Conservation (phyloP, 2,329 filamentous ascomycete genomes). For the Nectriaceae sp. region DNA sequence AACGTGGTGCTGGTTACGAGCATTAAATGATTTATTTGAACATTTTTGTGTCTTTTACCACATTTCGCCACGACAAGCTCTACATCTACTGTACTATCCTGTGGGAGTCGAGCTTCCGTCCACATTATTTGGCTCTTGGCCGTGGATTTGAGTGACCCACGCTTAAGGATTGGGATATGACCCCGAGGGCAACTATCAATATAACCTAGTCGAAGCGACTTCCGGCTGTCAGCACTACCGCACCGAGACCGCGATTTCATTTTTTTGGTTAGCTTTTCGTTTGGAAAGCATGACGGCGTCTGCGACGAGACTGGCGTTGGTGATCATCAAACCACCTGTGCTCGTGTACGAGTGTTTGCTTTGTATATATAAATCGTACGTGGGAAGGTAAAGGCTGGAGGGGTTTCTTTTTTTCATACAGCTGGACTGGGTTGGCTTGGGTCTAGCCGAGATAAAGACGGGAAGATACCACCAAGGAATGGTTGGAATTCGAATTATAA, state of each 20-base stretch:
- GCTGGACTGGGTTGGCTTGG: conserved; percentile 20
- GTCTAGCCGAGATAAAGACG: conserved; percentile 15
- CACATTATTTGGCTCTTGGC: conserved; percentile 5
- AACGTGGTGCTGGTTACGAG: conserved; percentile 48
- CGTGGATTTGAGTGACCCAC: conserved; percentile 7
- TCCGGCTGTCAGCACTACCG: conserved; percentile 11
- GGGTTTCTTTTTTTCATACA: conserved; percentile 20
- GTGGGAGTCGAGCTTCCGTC: background rate
- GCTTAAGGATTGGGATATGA: conserved; percentile 5
- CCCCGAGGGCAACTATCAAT: conserved; percentile 6
- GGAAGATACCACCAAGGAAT: conserved; percentile 10
- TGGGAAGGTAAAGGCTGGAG: conserved; percentile 20
- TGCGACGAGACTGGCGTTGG: conserved; percentile 32
- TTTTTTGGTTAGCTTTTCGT: conserved; percentile 20
- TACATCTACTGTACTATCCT: conserved; percentile 8
- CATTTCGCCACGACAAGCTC: conserved; percentile 11
- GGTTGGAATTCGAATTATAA: conserved; percentile 9
- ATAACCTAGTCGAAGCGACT: conserved; percentile 5
- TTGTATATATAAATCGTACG: conserved; percentile 32
- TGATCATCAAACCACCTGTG: conserved; percentile 26
- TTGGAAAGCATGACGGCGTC: conserved; percentile 32
- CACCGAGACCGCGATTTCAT: conserved; percentile 16
- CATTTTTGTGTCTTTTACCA: conserved; percentile 2
- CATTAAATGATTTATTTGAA: conserved; percentile 27
- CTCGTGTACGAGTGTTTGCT: conserved; percentile 29